phyloP scores from a whole-genome alignment of 176 grass and related monocot species.

The Carex littledalei region DNA sequence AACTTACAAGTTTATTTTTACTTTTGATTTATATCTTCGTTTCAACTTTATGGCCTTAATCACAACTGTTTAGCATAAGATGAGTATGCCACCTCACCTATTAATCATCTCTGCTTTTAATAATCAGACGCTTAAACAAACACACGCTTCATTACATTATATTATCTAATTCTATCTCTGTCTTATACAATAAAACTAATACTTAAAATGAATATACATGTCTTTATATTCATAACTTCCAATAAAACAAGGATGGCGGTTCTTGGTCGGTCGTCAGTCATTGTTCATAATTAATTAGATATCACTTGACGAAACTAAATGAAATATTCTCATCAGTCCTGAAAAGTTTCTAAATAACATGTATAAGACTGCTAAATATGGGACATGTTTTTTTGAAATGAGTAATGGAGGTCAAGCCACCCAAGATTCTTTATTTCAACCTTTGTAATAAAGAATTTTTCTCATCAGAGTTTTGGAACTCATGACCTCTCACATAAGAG shows the following conservation, averaged over 20 bases:
- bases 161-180: not conserved
- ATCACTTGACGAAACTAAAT: not conserved
- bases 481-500: too few relatives aligned
- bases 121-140: not conserved
- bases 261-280: conserved; percentile 6
- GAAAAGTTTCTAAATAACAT: not conserved
- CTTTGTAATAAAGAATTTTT: too few relatives aligned
- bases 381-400: too few relatives aligned
- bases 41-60: not conserved
- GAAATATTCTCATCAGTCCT: not conserved
- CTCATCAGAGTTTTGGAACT: too few relatives aligned
- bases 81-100: not conserved
- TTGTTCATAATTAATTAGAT: not conserved
- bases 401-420: too few relatives aligned
- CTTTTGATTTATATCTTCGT: not conserved
- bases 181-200: not conserved
- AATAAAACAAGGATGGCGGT: not conserved
- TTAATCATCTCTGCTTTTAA: not conserved
- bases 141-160: not conserved
- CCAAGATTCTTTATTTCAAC: too few relatives aligned
- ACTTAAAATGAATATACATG: not conserved
- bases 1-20: not conserved
- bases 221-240: not conserved
- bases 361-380: not conserved
- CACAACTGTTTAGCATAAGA: not conserved